These are phyloP conservation scores for Musa balbisiana DNA, from an alignment of 202 grass and related monocot species.

Conservation along the genomic window DNA sequence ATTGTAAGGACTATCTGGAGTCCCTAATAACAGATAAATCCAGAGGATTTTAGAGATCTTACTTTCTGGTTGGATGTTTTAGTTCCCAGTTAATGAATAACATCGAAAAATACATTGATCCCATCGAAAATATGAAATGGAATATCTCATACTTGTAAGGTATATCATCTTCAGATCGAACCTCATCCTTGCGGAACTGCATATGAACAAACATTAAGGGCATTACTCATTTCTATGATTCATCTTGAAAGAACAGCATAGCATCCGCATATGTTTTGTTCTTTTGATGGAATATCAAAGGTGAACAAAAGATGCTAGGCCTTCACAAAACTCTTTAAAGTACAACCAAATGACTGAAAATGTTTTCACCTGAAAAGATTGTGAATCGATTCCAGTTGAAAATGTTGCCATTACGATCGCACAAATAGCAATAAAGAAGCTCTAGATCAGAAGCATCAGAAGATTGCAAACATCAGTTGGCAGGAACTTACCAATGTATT, in stretches of 20 bases:
- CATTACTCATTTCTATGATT: not conserved
- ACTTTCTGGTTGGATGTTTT: slow-evolving; percentile 71
- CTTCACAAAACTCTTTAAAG: no score
- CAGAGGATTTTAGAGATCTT: slow-evolving; percentile 11
- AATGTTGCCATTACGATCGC: slow-evolving; percentile 84
- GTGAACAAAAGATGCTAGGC: no score
- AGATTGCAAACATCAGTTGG: not conserved
- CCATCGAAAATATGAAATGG: slow-evolving; percentile 84
- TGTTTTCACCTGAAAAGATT: slow-evolving; percentile 61
- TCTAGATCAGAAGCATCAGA: slow-evolving; percentile 27
- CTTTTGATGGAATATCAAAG: no score
- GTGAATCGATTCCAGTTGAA: slow-evolving; percentile 78
- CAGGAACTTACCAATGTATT: not conserved
- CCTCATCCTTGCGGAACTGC: slow-evolving; percentile 58
- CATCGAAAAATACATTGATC: slow-evolving; percentile 94
- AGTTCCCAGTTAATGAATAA: slow-evolving; percentile 91
- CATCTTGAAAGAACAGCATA: no score
- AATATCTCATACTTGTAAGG: slow-evolving; percentile 78
- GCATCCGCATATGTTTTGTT: no score
- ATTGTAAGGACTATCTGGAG: not conserved
- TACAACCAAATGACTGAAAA: not conserved
- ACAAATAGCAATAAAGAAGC: slow-evolving; percentile 76
- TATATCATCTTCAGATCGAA: slow-evolving; percentile 44
- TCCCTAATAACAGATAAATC: not conserved
- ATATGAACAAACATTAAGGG: not conserved